phyloP scores from a whole-genome alignment of 768 basidiomycete species.

The Russula earlei region DNA sequence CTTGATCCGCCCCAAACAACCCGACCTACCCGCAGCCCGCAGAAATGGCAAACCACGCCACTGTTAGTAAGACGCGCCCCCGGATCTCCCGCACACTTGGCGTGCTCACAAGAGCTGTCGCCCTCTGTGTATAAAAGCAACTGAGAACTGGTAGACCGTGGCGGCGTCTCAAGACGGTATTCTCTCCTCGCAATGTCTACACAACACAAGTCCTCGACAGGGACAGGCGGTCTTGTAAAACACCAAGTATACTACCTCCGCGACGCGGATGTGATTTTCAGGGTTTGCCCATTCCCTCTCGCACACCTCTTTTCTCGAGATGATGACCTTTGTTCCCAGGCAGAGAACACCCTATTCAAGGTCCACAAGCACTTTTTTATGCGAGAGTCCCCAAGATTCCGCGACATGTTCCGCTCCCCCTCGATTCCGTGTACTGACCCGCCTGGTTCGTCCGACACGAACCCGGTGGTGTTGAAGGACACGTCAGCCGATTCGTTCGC shows the following conservation, averaged over 20 bases:
- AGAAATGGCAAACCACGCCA: neutral
- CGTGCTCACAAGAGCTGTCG: neutral
- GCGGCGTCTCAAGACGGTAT: neutral
- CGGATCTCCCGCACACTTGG: neutral
- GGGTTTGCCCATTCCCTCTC: neutral
- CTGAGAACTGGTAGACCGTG: neutral
- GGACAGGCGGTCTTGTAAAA: fast-evolving
- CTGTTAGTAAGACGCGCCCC: neutral
- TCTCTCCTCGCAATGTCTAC: neutral
- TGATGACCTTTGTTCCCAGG: conserved; percentile 29
- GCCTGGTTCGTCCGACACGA: conserved; percentile 24
- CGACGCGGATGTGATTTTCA: neutral
- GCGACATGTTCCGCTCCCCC: conserved; percentile 17
- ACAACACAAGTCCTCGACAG: neutral
- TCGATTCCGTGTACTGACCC: conserved; percentile 20
- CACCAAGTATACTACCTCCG: neutral
- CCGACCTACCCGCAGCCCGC: neutral
- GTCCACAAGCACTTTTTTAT: conserved; percentile 56
- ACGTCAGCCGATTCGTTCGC: conserved; percentile 23
- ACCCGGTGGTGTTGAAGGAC: conserved; percentile 25
- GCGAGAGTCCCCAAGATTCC: conserved; percentile 47
- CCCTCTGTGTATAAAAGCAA: conserved; percentile 6
- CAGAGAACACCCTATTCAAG: conserved; percentile 45
- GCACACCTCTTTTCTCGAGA: neutral
- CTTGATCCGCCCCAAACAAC: no score